A percentile compares a stretch with the other conserved stretches of the same genome.
phyloP scores from a whole-genome alignment of 306 rosid species.

The Malus sieversii region DNA sequence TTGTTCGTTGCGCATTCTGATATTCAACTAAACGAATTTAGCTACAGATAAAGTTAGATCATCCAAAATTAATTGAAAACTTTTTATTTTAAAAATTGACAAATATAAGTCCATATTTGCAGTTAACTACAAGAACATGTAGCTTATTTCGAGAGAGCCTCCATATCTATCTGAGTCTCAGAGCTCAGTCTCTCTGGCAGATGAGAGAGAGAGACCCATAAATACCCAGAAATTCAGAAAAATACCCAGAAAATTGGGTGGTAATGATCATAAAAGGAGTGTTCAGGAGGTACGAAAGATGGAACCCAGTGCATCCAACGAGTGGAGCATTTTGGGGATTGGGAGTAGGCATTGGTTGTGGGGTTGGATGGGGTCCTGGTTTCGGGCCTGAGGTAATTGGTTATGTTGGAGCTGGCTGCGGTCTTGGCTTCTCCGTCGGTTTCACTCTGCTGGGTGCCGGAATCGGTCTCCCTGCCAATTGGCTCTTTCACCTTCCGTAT shows the following conservation, averaged over 20 bases:
- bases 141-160: too few relatives aligned
- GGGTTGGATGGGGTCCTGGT: slow-evolving; percentile 99
- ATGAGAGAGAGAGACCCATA: background rate
- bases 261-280: slow-evolving; percentile 75
- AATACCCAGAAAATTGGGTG: background rate
- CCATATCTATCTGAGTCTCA: background rate
- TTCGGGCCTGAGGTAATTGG: slow-evolving; percentile 95
- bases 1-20: too few relatives aligned
- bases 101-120: too few relatives aligned
- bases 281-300: slow-evolving; percentile 58
- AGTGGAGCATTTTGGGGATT: slow-evolving; percentile 90
- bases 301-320: slow-evolving; percentile 94
- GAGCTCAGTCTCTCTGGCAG: background rate
- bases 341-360: slow-evolving; percentile 94
- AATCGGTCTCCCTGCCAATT: slow-evolving; percentile 71
- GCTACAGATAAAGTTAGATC: too few relatives aligned
- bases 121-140: too few relatives aligned
- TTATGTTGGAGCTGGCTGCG: slow-evolving; percentile 95
- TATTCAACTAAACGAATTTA: too few relatives aligned
- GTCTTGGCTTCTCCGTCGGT: slow-evolving; percentile 84
- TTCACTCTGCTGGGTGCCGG: slow-evolving; percentile 75
- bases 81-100: too few relatives aligned
- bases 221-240: background rate
- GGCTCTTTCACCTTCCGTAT: slow-evolving; percentile 44
- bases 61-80: too few relatives aligned